Conservation (phyloP, 1,284 basidiomycete species). For the Violaceomyces palustris region DNA sequence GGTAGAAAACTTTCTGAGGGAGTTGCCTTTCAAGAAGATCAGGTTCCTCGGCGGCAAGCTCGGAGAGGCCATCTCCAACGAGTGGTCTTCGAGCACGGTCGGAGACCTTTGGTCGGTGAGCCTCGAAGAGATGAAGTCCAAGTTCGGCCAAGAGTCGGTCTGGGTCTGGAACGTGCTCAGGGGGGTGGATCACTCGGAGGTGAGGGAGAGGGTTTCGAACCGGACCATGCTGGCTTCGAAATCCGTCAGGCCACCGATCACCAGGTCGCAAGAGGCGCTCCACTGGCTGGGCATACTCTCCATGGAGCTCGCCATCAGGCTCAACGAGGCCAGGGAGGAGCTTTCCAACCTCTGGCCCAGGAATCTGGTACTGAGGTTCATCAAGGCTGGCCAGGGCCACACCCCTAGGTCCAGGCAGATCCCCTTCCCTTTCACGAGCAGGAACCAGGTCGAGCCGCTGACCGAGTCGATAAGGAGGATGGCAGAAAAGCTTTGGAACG, state of each 20-base stretch:
- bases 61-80: conserved; percentile 76
- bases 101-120: conserved; percentile 62
- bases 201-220: conserved; percentile 56
- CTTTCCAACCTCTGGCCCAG: conserved; percentile 76
- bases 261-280: conserved; percentile 50
- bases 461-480: conserved; percentile 67
- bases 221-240: conserved; percentile 48
- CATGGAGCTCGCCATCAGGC: conserved; percentile 76
- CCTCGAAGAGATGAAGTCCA: conserved; percentile 72
- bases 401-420: conserved; percentile 69
- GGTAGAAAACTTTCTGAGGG: conserved; percentile 34
- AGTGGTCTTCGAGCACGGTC: conserved; percentile 76
- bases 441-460: conserved; percentile 20
- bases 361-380: conserved; percentile 65
- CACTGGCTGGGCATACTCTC: conserved; percentile 89
- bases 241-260: conserved; percentile 40
- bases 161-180: conserved; percentile 73
- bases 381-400: conserved; percentile 66
- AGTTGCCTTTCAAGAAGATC: conserved; percentile 57
- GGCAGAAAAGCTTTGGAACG: conserved; percentile 80
- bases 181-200: conserved; percentile 87
- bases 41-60: conserved; percentile 92
- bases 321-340: conserved; percentile 73
- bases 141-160: conserved; percentile 70
- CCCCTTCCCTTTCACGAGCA: conserved; percentile 64